Evolutionary conservation across 2,329 filamentous ascomycete species (phyloP).

Genomic region (Paecilomyces sp.): DNA sequence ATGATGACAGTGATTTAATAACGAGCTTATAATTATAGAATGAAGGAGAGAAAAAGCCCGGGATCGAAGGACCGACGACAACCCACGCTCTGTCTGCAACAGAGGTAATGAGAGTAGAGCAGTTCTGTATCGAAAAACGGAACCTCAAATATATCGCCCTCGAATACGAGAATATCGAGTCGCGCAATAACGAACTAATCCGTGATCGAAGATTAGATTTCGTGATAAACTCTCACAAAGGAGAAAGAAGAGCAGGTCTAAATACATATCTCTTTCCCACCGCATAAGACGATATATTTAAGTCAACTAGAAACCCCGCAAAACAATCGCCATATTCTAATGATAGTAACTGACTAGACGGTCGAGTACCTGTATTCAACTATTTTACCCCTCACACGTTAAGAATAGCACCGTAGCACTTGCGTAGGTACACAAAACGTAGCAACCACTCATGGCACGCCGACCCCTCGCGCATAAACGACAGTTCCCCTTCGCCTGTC

Average conservation of each 20-base stretch:
- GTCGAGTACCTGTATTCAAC: not conserved
- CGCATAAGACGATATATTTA: not conserved
- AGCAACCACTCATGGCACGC: not conserved
- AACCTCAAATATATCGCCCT: too few species aligned
- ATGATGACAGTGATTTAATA: constrained; percentile 12
- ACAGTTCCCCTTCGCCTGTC: not conserved
- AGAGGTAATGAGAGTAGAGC: not conserved
- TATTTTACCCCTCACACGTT: not conserved
- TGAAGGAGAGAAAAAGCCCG: not conserved
- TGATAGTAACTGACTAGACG: not conserved
- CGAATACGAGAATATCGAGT: too few species aligned
- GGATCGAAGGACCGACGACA: not conserved
- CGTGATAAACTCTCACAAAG: not conserved
- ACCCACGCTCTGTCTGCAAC: not conserved
- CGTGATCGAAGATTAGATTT: too few species aligned
- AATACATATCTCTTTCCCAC: not conserved
- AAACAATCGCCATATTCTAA: not conserved
- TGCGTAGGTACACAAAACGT: not conserved
- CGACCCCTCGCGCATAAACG: not conserved
- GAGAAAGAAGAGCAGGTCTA: not conserved
- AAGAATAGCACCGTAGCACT: not conserved
- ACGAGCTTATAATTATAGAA: not conserved
- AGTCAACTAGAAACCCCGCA: not conserved
- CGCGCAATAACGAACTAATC: too few species aligned
- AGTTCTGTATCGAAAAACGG: not conserved